These are phyloP conservation scores for Solanum piurae DNA, from an alignment of 257 asterid species.

Conservation along the genomic window DNA sequence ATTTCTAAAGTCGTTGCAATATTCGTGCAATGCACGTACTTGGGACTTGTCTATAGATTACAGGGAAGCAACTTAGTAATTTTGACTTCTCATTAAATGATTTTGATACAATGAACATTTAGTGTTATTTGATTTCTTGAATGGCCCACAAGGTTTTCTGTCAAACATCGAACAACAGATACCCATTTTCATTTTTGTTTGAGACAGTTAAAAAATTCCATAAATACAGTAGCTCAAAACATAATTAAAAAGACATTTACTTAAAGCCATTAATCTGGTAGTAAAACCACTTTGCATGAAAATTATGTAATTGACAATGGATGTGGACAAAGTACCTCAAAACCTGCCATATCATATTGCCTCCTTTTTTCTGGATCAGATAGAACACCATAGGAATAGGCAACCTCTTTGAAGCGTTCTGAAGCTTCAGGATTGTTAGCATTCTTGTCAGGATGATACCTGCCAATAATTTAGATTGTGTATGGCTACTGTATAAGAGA, in stretches of 20 bases:
- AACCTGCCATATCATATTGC: slow-evolving; percentile 86
- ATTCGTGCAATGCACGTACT: background rate
- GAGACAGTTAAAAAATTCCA: background rate
- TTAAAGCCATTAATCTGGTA: background rate
- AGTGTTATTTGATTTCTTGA: background rate
- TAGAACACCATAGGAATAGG: slow-evolving; percentile 93
- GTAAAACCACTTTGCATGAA: background rate
- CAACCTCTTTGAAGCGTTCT: slow-evolving; percentile 97
- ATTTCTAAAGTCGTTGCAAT: background rate
- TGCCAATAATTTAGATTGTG: slow-evolving; percentile 8
- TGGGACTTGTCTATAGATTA: background rate
- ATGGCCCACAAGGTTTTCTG: background rate
- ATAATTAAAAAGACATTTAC: background rate
- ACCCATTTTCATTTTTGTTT: background rate
- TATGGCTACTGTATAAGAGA: background rate
- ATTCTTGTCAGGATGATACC: slow-evolving; percentile 26
- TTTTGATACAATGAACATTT: background rate
- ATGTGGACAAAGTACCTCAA: slow-evolving; percentile 51
- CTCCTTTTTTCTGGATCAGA: slow-evolving; percentile 97
- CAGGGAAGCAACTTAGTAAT: background rate
- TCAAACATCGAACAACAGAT: background rate
- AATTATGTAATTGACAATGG: background rate
- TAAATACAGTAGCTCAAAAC: background rate
- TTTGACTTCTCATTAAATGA: background rate
- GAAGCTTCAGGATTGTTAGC: slow-evolving; percentile 98